phyloP scores from a whole-genome alignment of 2,329 filamentous ascomycete species.

The Davidsoniella virescens region DNA sequence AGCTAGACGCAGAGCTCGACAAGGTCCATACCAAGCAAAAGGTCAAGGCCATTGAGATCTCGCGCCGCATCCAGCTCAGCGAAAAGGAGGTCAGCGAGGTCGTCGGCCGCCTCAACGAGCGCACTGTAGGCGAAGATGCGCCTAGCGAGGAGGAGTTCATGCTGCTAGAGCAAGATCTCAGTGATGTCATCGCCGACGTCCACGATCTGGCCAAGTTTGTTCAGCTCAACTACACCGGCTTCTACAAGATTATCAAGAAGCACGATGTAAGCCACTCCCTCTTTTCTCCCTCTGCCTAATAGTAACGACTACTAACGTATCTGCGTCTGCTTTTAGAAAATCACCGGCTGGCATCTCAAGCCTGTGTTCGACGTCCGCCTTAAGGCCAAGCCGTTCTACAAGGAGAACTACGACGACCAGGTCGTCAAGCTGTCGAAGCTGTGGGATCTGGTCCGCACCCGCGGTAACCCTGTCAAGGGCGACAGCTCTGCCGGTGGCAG shows the following conservation, averaged over 20 bases:
- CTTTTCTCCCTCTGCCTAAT: neutral
- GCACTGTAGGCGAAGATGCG: constrained; percentile 34
- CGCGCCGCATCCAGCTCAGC: constrained; percentile 70
- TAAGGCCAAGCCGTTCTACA: constrained; percentile 95
- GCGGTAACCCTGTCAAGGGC: constrained; percentile 81
- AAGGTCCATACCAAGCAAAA: constrained; percentile 97
- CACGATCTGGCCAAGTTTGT: constrained; percentile 97
- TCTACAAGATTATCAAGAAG: constrained; percentile 99
- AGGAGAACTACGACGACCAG: constrained; percentile 94
- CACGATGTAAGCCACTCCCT: constrained; percentile 54
- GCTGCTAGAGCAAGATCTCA: constrained; percentile 82
- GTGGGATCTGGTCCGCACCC: constrained; percentile 85
- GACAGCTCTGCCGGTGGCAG: constrained; percentile 80
- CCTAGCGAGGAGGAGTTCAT: constrained; percentile 87
- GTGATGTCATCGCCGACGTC: constrained; percentile 95
- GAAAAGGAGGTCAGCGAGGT: constrained; percentile 85
- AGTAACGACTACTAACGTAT: constrained; percentile 15
- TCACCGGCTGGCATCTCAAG: constrained; percentile 81
- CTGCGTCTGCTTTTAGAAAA: constrained; percentile 46
- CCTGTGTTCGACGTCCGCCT: constrained; percentile 91
- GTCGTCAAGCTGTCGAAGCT: constrained; percentile 88
- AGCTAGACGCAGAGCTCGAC: constrained; percentile 82
- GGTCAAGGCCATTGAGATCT: constrained; percentile 91
- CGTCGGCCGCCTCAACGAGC: constrained; percentile 54
- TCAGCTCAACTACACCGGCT: constrained; percentile 95